phyloP scores from a whole-genome alignment of 805 yeast genomes.

The Monosporozyma siamensis region DNA sequence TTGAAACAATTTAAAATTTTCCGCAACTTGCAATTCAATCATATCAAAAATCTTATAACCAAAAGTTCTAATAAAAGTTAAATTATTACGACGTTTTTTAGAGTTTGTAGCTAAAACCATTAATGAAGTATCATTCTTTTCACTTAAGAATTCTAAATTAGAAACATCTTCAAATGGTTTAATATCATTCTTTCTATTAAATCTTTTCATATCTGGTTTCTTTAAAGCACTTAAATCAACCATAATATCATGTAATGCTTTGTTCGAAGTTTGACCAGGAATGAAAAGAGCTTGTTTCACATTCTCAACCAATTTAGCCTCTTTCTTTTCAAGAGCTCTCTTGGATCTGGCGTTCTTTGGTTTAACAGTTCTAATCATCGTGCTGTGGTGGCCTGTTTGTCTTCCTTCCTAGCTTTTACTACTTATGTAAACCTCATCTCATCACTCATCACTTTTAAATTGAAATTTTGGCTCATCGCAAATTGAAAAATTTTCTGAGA shows the following conservation, averaged over 20 bases:
- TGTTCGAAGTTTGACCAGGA: slow-evolving; percentile 77
- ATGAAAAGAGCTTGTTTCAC: slow-evolving; percentile 83
- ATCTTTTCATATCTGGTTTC: slow-evolving; percentile 83
- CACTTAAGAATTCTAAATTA: slow-evolving; percentile 82
- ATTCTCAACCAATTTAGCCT: slow-evolving; percentile 82
- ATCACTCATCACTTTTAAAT: too few species aligned
- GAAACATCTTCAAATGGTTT: slow-evolving; percentile 88
- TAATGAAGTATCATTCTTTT: slow-evolving; percentile 85
- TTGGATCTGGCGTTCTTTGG: slow-evolving; percentile 95
- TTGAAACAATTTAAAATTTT: slow-evolving; percentile 57
- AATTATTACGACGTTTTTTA: slow-evolving; percentile 87
- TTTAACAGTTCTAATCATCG: slow-evolving; percentile 42
- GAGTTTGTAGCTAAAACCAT: slow-evolving; percentile 70
- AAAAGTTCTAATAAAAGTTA: slow-evolving; percentile 84
- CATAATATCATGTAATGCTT: slow-evolving; percentile 77
- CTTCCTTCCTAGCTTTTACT: background rate
- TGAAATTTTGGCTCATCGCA: background rate
- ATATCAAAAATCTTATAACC: slow-evolving; percentile 86
- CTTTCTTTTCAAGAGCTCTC: slow-evolving; percentile 83
- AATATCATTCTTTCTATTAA: slow-evolving; percentile 78
- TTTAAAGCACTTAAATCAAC: slow-evolving; percentile 82
- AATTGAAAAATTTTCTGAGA: background rate
- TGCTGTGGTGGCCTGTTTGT: background rate
- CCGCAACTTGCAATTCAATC: slow-evolving; percentile 74
- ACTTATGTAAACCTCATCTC: too few species aligned